Percentiles rank a stretch among this genome's conserved stretches.
Conservation (phyloP, 257 asterid species). For the Penstemon eatonii region DNA sequence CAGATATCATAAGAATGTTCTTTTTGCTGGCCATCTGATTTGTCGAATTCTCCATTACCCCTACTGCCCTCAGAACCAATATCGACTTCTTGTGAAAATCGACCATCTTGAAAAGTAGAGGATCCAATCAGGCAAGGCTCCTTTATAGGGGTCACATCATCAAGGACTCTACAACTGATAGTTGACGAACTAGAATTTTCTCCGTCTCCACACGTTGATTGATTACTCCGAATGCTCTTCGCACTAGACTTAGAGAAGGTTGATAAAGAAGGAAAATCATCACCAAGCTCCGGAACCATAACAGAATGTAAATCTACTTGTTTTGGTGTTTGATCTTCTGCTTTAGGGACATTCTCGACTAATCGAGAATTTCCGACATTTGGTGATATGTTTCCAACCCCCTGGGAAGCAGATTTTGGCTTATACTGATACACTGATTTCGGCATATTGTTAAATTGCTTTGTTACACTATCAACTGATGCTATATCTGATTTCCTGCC, state of each 20-base stretch:
- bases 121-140: slow-evolving; percentile 14
- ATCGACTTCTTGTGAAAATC: slow-evolving; percentile 22
- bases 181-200: slow-evolving; percentile 17
- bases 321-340: slow-evolving; percentile 24
- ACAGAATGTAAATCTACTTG: slow-evolving; percentile 6
- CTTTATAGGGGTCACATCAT: background rate
- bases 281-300: background rate
- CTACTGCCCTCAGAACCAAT: slow-evolving; percentile 27
- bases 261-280: slow-evolving; percentile 12
- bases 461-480: slow-evolving; percentile 27
- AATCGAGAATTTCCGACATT: slow-evolving; percentile 15
- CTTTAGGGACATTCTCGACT: slow-evolving; percentile 18
- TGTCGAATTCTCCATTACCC: slow-evolving; percentile 25
- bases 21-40: slow-evolving; percentile 27
- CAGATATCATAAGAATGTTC: slow-evolving; percentile 56
- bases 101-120: slow-evolving; percentile 18
- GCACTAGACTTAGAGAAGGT: slow-evolving; percentile 19
- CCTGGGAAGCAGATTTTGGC: slow-evolving; percentile 16
- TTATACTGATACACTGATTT: slow-evolving; percentile 10
- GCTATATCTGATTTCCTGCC: slow-evolving; percentile 21
- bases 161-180: slow-evolving; percentile 21
- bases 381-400: slow-evolving; percentile 17
- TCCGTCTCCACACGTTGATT: slow-evolving; percentile 2
- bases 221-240: slow-evolving; percentile 8
- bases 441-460: slow-evolving; percentile 23